Conservation (phyloP, 2,329 filamentous ascomycete species). For the Aspergillus versicolor region DNA sequence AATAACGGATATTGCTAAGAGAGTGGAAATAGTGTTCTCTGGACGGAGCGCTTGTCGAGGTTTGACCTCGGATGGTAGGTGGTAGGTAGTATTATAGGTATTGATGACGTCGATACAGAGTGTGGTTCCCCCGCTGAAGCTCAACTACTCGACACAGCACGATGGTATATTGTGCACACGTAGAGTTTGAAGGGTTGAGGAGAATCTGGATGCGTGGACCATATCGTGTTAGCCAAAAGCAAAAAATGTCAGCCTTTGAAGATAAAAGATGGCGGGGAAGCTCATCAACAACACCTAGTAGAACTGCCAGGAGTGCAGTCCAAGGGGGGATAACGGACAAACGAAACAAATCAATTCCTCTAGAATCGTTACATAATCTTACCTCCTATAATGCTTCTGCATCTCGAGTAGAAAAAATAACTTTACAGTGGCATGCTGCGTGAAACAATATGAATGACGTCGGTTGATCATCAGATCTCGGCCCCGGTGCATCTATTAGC, state of each 20-base stretch:
- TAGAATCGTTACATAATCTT: background rate
- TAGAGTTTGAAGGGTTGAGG: background rate
- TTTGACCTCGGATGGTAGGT: background rate
- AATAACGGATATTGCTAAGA: background rate
- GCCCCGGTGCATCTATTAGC: background rate
- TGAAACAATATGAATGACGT: conserved; percentile 2
- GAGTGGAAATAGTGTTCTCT: background rate
- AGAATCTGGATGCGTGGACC: background rate
- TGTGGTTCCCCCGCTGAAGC: background rate
- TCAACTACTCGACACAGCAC: background rate
- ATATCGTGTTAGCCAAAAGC: background rate
- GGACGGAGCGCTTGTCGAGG: background rate
- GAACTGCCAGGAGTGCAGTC: background rate
- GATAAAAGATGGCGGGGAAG: background rate
- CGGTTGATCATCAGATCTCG: background rate
- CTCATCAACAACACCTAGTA: background rate
- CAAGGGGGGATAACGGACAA: background rate
- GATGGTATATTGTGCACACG: background rate
- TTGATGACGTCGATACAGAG: conserved; percentile 34
- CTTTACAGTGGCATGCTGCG: background rate
- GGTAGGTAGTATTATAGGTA: conserved; percentile 12
- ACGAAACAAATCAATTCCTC: background rate
- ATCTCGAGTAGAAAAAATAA: background rate
- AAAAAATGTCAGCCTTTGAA: background rate
- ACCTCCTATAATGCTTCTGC: background rate